phyloP scores from a whole-genome alignment of 2,329 filamentous ascomycete genomes.

The Botrytis aclada region DNA sequence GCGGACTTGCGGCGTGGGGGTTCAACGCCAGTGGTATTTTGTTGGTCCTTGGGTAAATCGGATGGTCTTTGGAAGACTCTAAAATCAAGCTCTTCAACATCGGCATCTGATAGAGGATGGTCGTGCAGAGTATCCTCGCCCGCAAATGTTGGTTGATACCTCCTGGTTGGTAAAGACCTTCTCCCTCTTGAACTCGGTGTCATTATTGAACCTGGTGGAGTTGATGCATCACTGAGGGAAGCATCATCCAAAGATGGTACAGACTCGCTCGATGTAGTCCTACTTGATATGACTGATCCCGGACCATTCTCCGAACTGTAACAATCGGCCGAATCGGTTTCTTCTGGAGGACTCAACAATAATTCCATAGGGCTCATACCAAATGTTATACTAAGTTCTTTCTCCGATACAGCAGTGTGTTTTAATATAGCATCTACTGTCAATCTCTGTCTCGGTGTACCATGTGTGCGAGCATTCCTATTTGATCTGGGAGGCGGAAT shows the following conservation, averaged over 20 bases:
- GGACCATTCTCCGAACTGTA: conserved; percentile 51
- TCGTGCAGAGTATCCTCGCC: conserved; percentile 45
- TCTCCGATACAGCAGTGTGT: conserved; percentile 48
- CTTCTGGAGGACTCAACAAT: conserved; percentile 59
- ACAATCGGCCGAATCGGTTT: conserved; percentile 48
- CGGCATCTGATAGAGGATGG: conserved; percentile 47
- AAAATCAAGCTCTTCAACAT: conserved; percentile 49
- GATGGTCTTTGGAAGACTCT: conserved; percentile 43
- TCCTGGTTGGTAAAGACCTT: conserved; percentile 45
- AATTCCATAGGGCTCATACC: conserved; percentile 56
- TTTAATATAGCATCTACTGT: conserved; percentile 56
- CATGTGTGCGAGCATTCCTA: conserved; percentile 22
- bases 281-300: conserved; percentile 51
- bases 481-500: conserved; percentile 49
- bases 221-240: conserved; percentile 44
- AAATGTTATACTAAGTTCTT: conserved; percentile 55
- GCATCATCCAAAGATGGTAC: conserved; percentile 55
- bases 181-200: conserved; percentile 39
- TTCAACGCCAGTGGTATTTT: conserved; percentile 17
- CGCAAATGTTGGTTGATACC: conserved; percentile 56
- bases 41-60: conserved; percentile 22
- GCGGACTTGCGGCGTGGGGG: conserved; percentile 40
- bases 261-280: conserved; percentile 58
- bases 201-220: conserved; percentile 31
- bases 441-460: conserved; percentile 40